Evolutionary conservation across 441 rosid species (phyloP), one percentile per base, ranked within the genome.

Genomic region (Erodium texanum): DNA sequence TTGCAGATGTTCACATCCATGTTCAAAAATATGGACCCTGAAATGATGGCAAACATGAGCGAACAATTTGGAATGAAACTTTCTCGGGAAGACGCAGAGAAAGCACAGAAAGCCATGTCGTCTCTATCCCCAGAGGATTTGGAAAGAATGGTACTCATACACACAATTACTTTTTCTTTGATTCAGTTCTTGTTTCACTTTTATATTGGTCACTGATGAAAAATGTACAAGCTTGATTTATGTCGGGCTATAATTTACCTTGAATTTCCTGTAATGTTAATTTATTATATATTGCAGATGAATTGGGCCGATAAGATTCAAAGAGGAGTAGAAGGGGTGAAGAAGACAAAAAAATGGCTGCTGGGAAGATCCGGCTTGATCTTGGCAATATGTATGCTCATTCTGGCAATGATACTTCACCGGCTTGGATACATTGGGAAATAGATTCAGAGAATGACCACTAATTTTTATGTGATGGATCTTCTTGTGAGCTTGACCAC

Each of bases 21-120:
- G 96, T 82, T 94, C 61, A 89, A 89, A 80, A 91, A 83, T 74
- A 82, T 91, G 90, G 91, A 84, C 70, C 97, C 99, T 34, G 97
- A 91, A 41, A 91, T 85, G 89, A 88, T 94, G 95, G 87, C 92
- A 63, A 88, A 87, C 87, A 89, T 91, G 97, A 81, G 99, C 11
- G 87, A 89, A 77, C 96, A 91, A 65, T 87, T 89, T 62, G 96
- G 97, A 34, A 34, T 88, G 70, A 88, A 89, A 74, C 88, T 91
- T 43, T 85, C 97, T 58, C 82, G 54, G 12, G 97, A 91, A 77
- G 96, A 91, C 63, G 96, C 99, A 18, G 96, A 78, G 24, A 93
- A 79, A 80, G 95, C 89, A 71, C 96, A 93, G 68, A 80, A 93
- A 85, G 89, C 96, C 67, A 89, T 93, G 96, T 77, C 96, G 54